Conservation (phyloP, 805 yeast species). For the Cyberlindnera amylophila region DNA sequence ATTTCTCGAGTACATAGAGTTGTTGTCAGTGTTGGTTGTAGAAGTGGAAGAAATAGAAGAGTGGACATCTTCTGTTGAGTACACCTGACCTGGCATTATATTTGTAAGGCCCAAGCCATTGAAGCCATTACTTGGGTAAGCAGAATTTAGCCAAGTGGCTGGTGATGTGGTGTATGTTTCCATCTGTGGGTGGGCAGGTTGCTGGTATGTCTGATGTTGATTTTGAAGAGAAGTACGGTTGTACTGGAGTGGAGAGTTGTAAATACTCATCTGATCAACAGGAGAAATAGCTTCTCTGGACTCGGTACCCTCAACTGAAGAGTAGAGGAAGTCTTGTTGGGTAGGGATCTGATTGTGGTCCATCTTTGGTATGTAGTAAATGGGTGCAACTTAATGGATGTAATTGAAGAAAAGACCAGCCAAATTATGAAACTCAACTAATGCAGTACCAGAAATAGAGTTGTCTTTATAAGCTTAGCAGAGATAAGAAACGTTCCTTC, state of each 20-base stretch:
- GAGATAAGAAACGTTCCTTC: no score
- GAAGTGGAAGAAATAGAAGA: constrained; percentile 8
- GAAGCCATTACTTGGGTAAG: constrained; percentile 3
- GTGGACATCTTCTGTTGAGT: constrained; percentile 5
- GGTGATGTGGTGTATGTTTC: constrained; percentile 5
- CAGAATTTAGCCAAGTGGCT: constrained; percentile 5
- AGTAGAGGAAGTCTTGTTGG: constrained; percentile 10
- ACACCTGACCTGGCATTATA: constrained; percentile 5
- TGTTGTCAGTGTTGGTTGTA: constrained; percentile 1
- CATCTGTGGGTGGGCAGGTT: neutral
- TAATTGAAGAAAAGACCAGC: no score
- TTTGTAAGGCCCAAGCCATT: constrained; percentile 1
- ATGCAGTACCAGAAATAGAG: no score
- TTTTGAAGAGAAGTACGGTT: constrained; percentile 1
- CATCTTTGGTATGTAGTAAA: neutral
- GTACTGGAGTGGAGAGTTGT: constrained; percentile 9
- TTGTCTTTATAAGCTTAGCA: no score
- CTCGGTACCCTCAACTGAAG: neutral
- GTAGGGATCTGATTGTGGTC: constrained; percentile 3
- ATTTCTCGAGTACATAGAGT: constrained; percentile 10
- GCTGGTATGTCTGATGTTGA: neutral
- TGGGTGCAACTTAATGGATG: no score
- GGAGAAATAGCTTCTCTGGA: constrained; percentile 6
- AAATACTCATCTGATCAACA: constrained; percentile 9
- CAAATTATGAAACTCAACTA: no score